A percentile compares a stretch with the other conserved stretches of the same genome.
Conservation (phyloP, 1,139 yeast species). For the Sugiyamaella paludigena region DNA sequence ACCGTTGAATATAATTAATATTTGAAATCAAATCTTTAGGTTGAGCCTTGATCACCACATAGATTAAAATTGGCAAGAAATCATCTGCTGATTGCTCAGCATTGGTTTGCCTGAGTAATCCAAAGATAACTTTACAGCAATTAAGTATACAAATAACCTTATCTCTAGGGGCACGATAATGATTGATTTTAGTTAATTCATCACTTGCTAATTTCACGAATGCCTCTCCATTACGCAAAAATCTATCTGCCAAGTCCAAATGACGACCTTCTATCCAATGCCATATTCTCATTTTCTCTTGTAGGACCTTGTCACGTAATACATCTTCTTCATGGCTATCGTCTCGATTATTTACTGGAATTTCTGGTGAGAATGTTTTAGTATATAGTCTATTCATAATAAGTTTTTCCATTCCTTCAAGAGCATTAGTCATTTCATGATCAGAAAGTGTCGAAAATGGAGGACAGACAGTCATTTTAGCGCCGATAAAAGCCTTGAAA, state of each 20-base stretch:
- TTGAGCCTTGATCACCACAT: conserved; percentile 69
- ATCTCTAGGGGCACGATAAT: conserved; percentile 90
- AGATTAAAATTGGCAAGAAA: conserved; percentile 81
- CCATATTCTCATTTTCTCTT: conserved; percentile 59
- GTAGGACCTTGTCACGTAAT: conserved; percentile 55
- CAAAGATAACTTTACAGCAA: conserved; percentile 89
- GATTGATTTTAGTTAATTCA: conserved; percentile 70
- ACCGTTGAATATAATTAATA: conserved; percentile 78
- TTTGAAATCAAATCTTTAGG: conserved; percentile 68
- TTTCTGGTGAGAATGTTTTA: conserved; percentile 78
- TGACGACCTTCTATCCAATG: conserved; percentile 78
- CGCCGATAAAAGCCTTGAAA: conserved; percentile 60
- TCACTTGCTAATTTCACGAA: conserved; percentile 68
- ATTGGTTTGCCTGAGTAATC: conserved; percentile 66
- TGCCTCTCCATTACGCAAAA: conserved; percentile 47
- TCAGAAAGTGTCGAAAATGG: conserved; percentile 72
- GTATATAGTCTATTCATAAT: conserved; percentile 83
- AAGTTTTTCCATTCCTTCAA: conserved; percentile 90
- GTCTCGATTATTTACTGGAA: conserved; percentile 46
- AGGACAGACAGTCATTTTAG: conserved; percentile 60
- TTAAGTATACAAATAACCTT: conserved; percentile 88
- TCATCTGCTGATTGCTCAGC: conserved; percentile 87
- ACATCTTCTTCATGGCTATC: conserved; percentile 61
- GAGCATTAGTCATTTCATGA: conserved; percentile 64
- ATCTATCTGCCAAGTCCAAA: conserved; percentile 63